phyloP scores from a whole-genome alignment of 257 asterid species.

The Primulina huaijiensis region DNA sequence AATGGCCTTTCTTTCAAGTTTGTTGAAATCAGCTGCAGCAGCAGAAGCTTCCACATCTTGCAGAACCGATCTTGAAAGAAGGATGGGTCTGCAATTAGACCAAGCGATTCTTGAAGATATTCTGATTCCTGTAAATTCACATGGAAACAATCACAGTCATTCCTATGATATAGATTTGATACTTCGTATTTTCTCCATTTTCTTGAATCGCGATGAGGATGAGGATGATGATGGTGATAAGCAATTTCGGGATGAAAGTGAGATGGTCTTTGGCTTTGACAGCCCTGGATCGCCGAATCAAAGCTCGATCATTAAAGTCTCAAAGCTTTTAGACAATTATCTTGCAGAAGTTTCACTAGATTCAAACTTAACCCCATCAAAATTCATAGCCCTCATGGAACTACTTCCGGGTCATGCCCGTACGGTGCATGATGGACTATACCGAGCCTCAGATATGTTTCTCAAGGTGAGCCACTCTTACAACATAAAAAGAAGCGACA shows the following conservation, averaged over 20 bases:
- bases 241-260: slow-evolving; percentile 57
- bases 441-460: slow-evolving; percentile 83
- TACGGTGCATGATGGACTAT: slow-evolving; percentile 63
- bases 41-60: slow-evolving; percentile 69
- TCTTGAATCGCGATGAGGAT: slow-evolving; percentile 81
- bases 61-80: slow-evolving; percentile 78
- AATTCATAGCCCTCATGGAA: slow-evolving; percentile 69
- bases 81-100: slow-evolving; percentile 84
- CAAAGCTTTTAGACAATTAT: slow-evolving; percentile 72
- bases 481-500: neutral
- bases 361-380: slow-evolving; percentile 60
- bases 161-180: slow-evolving; percentile 68
- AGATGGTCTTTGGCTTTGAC: slow-evolving; percentile 72
- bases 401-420: slow-evolving; percentile 93
- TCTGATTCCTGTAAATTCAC: slow-evolving; percentile 55
- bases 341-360: slow-evolving; percentile 84
- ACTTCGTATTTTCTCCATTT: slow-evolving; percentile 71
- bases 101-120: slow-evolving; percentile 94
- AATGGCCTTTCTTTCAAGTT: slow-evolving; percentile 79
- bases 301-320: slow-evolving; percentile 79
- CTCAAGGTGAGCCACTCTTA: slow-evolving; percentile 67
- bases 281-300: slow-evolving; percentile 93
- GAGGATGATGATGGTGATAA: slow-evolving; percentile 77
- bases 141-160: slow-evolving; percentile 57
- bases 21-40: slow-evolving; percentile 66